Base-by-base conservation (phyloP, 169 alveolate genomes). In the Cyclospora cayetanensis region DNA sequence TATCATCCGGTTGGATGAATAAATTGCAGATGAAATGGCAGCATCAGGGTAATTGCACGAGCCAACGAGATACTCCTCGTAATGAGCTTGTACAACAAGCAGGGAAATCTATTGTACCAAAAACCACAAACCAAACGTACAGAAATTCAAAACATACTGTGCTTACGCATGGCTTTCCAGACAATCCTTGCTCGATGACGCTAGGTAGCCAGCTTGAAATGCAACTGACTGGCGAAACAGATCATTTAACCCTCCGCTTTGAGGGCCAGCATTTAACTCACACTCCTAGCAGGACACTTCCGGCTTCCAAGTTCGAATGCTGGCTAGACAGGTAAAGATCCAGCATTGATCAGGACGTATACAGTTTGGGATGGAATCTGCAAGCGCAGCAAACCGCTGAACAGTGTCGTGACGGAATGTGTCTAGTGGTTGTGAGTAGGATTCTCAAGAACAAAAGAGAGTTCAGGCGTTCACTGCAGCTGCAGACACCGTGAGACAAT, bases 311-410 rank as follows among this genome's bases (percentile, higher is more conserved):
- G 55, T 76, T 89, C 53, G 90, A 89, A 35, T 39, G 76, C 22
- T 89, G 93, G 93, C 85, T 89, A 42, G 93, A 89, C 83, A 43
- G 93, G 93, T 76, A 63, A 50, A 25, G 52, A 4, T 5, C 4
- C 25, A 20, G 52, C 90, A 46, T 46, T 46, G 9, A 46, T 46
- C n/a, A 46, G 60, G 18, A n/a, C n/a, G n/a, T n/a, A n/a, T n/a
- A n/a, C n/a, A n/a, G n/a, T n/a, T n/a, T n/a, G n/a, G n/a, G n/a
- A n/a, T n/a, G n/a, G n/a, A n/a, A n/a, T n/a, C n/a, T n/a, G n/a
- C n/a, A n/a, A n/a, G n/a, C n/a, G n/a, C n/a, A n/a, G n/a, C n/a
- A n/a, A n/a, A n/a, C n/a, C n/a, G n/a, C n/a, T n/a, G n/a, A n/a
- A n/a, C n/a, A n/a, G n/a, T n/a, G n/a, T n/a, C n/a, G n/a, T n/a